Conservation (phyloP, 345 rosid species). For the Citrus unshiu region DNA sequence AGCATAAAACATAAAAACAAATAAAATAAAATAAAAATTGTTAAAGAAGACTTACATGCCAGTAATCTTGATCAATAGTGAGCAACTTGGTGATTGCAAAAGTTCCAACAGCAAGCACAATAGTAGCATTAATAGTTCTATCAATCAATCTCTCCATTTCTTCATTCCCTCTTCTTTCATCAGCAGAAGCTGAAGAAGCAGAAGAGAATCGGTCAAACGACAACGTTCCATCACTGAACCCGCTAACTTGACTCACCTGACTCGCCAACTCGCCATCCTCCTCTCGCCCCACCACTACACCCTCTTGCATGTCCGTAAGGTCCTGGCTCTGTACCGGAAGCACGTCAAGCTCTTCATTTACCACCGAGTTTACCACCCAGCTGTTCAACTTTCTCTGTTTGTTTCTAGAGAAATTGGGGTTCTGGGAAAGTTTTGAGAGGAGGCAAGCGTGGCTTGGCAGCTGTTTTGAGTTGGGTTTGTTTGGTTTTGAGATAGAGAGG, state of each 20-base stretch:
- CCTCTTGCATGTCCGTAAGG: conserved; percentile 53
- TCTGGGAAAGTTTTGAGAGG: conserved; percentile 25
- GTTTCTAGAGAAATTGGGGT: conserved; percentile 33
- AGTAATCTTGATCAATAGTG: conserved; percentile 82
- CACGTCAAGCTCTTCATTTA: conserved; percentile 53
- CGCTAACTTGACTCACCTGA: conserved; percentile 63
- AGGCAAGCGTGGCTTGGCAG: conserved; percentile 10
- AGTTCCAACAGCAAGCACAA: conserved; percentile 82
- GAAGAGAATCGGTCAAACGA: conserved; percentile 81
- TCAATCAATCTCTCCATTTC: conserved; percentile 56
- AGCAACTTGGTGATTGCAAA: conserved; percentile 82
- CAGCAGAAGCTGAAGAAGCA: conserved; percentile 29
- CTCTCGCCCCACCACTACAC: conserved; percentile 45
- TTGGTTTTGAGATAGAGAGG: conserved; percentile 49
- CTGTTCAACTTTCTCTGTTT: conserved; percentile 26
- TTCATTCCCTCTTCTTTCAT: conserved; percentile 29
- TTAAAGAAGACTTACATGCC: conserved; percentile 62
- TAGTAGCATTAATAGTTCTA: conserved; percentile 67
- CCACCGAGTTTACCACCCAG: conserved; percentile 39
- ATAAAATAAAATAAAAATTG: background rate
- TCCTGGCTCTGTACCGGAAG: conserved; percentile 65
- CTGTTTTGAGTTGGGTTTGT: conserved; percentile 25
- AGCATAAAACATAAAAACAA: background rate
- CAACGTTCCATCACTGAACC: conserved; percentile 50
- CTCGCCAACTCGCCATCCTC: conserved; percentile 46